Evolutionary conservation across 495 filamentous ascomycete species (phyloP), one percentile per base, ranked within the genome.

Genomic region (Choiromyces venosus): DNA sequence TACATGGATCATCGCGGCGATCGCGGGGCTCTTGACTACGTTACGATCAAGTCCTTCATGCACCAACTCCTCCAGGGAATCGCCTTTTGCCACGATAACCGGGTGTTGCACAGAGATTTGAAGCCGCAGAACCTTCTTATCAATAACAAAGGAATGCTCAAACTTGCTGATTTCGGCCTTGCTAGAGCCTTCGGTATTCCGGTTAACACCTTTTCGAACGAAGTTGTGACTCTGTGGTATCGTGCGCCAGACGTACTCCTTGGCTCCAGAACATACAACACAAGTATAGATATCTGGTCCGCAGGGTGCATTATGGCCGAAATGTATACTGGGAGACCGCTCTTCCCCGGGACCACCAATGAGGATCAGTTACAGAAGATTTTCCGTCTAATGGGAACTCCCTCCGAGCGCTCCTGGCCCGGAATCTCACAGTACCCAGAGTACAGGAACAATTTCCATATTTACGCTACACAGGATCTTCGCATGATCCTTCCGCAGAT

Each of bases 291-390:
- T 80, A 97, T 97, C 84, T 97, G 94, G 94, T 94, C 91, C 29
- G 94, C 94, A 19, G 94, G 94, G 52, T 97, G 94, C 82, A 97
- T 97, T 85, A 97, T 97, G 94, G 94, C 94, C 18, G 94, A 97
- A 84, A 95, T 97, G 91, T 97, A 93, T 83, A 96, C 93, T 0
- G 94, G 94, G 18, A 88, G 94, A 4, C 94, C 94, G 0, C 86
- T 97, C 18, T 97, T 97, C 84, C 94, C 94, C 0, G 94, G 94
- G 56, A 97, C 94, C 1, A 96, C 94, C 33, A 97, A 97, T 82
- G 94, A 97, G 82, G 94, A 97, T 83, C 94, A 97, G 82, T 88
- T 97, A 69, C 86, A 93, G 72, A 93, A 96, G 79, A 97, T 97
- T 83, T 97, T 97, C 88, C 91, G 94, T 37, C 90, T 97, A 67